A percentile compares a stretch with the other conserved stretches of the same genome.
Conservation (phyloP, 371 early-diverging fungal genomes). For the Coemansia sp. region DNA sequence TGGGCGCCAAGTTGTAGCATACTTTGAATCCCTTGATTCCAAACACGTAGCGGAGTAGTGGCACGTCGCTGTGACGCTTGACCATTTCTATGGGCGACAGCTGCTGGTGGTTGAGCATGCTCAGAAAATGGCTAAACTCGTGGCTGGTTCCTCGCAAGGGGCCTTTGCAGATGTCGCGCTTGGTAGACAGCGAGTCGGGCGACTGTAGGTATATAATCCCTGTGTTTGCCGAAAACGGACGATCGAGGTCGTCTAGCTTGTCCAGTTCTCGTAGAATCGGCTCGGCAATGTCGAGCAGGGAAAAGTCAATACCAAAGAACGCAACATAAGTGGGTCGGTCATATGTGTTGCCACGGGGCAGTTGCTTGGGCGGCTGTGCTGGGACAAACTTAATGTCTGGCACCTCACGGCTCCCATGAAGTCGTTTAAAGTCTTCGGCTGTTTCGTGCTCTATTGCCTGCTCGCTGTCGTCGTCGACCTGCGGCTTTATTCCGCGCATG, state of each 20-base stretch:
- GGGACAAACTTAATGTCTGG: slow-evolving; percentile 26
- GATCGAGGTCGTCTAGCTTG: slow-evolving; percentile 32
- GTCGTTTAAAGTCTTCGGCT: slow-evolving; percentile 10
- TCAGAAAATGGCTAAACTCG: slow-evolving; percentile 29
- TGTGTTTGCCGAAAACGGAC: slow-evolving; percentile 33
- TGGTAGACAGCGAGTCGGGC: slow-evolving; percentile 23
- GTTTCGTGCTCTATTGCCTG: slow-evolving; percentile 17
- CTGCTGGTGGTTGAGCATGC: slow-evolving; percentile 14
- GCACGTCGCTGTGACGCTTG: slow-evolving; percentile 16
- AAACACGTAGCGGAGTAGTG: slow-evolving; percentile 31
- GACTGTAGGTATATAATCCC: slow-evolving; percentile 42
- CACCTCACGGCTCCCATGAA: slow-evolving; percentile 9
- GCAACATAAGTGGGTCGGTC: slow-evolving; percentile 6
- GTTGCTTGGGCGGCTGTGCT: slow-evolving; percentile 1
- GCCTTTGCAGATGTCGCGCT: slow-evolving; percentile 29
- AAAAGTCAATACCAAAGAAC: slow-evolving; percentile 17
- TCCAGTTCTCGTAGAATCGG: slow-evolving; percentile 31
- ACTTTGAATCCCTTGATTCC: slow-evolving; percentile 25
- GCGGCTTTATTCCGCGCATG: background rate
- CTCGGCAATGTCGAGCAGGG: slow-evolving; percentile 13
- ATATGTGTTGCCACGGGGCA: slow-evolving; percentile 18
- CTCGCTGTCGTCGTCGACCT: slow-evolving; percentile 31
- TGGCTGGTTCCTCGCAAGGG: slow-evolving; percentile 38
- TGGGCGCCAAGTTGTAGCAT: slow-evolving; percentile 41
- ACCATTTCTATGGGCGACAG: slow-evolving; percentile 17